Percentiles rank a stretch among this genome's conserved stretches.
Conservation (phyloP, 2,329 filamentous ascomycete genomes). For the Elsinoe ampelina region DNA sequence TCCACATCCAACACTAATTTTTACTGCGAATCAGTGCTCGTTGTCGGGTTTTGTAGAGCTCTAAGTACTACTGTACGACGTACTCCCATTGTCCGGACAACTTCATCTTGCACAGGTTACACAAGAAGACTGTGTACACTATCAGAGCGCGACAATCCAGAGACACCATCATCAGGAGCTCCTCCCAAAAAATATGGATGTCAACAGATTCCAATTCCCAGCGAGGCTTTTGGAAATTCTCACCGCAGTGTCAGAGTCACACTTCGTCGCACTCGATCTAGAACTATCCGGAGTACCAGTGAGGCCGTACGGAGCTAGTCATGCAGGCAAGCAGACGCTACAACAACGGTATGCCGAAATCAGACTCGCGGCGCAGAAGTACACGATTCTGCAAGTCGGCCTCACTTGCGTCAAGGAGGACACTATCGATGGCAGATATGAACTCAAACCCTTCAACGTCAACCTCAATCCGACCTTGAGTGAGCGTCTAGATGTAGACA, state of each 20-base stretch:
- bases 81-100: no score
- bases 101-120: no score
- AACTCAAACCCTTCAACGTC: slow-evolving; percentile 56
- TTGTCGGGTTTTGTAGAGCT: no score
- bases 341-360: slow-evolving; percentile 53
- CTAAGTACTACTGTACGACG: no score
- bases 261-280: slow-evolving; percentile 56
- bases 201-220: slow-evolving; percentile 43
- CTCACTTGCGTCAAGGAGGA: slow-evolving; percentile 56
- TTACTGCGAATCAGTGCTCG: no score
- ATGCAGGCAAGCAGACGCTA: slow-evolving; percentile 41
- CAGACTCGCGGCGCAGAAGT: slow-evolving; percentile 52
- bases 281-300: slow-evolving; percentile 56
- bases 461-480: slow-evolving; percentile 48
- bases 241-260: slow-evolving; percentile 47
- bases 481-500: slow-evolving; percentile 46
- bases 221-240: slow-evolving; percentile 47
- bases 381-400: slow-evolving; percentile 58
- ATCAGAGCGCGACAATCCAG: neutral
- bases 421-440: slow-evolving; percentile 44
- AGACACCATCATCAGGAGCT: neutral
- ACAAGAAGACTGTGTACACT: no score
- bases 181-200: slow-evolving; percentile 42
- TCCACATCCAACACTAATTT: no score
- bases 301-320: slow-evolving; percentile 29